Evolutionary conservation across 495 filamentous ascomycete genomes (phyloP), one percentile per base, ranked within the genome.

Genomic region (Thermochaetoides thermophila): DNA sequence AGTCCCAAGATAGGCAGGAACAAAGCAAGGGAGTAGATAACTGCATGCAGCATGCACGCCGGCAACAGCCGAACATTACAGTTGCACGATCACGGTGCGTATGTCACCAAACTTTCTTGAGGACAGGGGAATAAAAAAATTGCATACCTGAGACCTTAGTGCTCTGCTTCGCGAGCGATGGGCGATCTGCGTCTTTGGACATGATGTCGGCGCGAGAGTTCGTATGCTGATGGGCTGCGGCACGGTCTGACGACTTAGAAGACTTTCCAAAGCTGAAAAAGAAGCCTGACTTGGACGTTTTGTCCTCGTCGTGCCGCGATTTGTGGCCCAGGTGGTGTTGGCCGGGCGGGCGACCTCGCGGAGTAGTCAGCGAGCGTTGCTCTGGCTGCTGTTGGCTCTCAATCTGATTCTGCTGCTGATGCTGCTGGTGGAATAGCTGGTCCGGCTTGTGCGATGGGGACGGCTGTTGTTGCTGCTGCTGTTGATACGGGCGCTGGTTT

Each of bases 121-220:
- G n/a, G n/a, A n/a, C n/a, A n/a, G n/a, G 29, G 16, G 28, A 11
- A 19, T 13, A 31, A 10, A n/a, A 9, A 26, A 34, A 43, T 40
- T 28, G 46, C 58, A 33, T 53, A 67, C 63, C 62, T 49, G 60
- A 59, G 43, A 58, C 46, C 45, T 64, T 63, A 9, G 54, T 57
- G 38, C 43, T 46, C 44, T 61, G 56, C 37, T 55, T 60, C 20
- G 61, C 48, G 35, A 56, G 55, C 29, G 35, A 32, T n/a, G 54
- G 50, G 33, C 48, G 45, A 30, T 64, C 60, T 21, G 47, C 41
- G 18, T 57, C 62, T 35, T 57, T 55, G 25, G 61, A 60, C 59
- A 62, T 61, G 21, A 44, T 49, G 39, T 68, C 63, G 35, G 48
- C 35, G 29, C 40, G 53, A 31, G 46, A 51, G 14, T 54, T 53